Evolutionary conservation across 2,329 filamentous ascomycete genomes (phyloP), one percentile per base, ranked within the genome.

Genomic region (Cladosporium sp.): DNA sequence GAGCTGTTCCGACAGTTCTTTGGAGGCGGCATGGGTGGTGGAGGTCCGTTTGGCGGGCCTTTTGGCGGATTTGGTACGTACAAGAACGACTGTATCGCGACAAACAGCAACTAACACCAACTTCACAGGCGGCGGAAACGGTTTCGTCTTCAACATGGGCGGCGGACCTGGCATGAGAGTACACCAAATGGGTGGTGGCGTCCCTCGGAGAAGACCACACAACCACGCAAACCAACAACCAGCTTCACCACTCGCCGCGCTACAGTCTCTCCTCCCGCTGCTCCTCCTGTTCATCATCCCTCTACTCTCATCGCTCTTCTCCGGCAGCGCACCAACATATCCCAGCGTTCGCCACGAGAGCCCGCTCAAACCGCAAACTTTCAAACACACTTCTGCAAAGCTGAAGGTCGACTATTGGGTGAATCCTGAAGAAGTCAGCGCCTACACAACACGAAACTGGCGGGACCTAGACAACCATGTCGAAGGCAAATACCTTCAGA

Each of bases 1-100:
- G 94, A 99, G 75, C 84, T 99, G 80, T 99, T 99, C 78, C 88
- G 93, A 72, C 86, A 93, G 63, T 99, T 99, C 82, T 99, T 99
- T 78, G 90, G 90, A 50, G 92, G 89, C 42, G 87, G 82, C 8
- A 76, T 75, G 65, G 80, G 78, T 17, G 79, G 82, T 17, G 79
- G 82, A 67, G 83, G 84, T 50, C 86, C 86, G 55, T 82, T 84
- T 15, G 87, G 90, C 70, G 69, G 69, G 17, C 67, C 67, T 5
- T 72, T 73, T 56, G 70, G 70, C 62, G 62, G 47, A 58, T 54
- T 52, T 19, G 58, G 58, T 59, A 15, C 7, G 58, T 50, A 19
- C 12, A 43, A 45, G 17, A 15, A 25, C 9, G 49, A 8, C 3
- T 30, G 34, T 6, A 8, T 50, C 47, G 17, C 6, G 5, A 30